Percentiles rank a stretch among this genome's conserved stretches.
phyloP scores from a whole-genome alignment of 345 rosid species.

The Firmiana major region DNA sequence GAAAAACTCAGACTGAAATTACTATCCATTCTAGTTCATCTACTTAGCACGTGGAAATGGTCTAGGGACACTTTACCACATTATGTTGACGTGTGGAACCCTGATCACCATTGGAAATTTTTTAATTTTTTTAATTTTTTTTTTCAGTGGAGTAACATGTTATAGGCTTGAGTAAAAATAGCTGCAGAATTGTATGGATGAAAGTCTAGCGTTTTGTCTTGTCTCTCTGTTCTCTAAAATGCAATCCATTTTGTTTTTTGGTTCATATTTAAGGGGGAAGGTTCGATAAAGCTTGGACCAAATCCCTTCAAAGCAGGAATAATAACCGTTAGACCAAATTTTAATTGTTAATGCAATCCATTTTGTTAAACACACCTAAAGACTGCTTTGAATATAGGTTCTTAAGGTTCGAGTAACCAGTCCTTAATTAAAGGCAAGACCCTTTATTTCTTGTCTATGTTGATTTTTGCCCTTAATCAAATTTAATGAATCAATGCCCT shows the following conservation, averaged over 20 bases:
- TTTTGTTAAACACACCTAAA: background rate
- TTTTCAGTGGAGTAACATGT: background rate
- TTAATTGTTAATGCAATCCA: background rate
- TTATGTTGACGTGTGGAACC: background rate
- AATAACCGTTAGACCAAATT: too few relatives aligned
- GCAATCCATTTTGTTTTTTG: background rate
- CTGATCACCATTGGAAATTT: background rate
- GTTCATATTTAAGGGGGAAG: too few relatives aligned
- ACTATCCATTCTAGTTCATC: background rate
- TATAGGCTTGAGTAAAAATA: background rate
- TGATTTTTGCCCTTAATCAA: background rate
- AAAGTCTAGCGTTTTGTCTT: background rate
- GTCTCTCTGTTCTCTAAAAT: background rate
- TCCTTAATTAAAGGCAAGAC: background rate
- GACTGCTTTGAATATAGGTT: background rate
- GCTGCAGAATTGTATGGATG: background rate
- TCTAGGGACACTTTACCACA: background rate
- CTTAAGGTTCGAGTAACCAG: background rate
- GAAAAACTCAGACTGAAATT: background rate
- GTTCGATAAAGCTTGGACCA: too few relatives aligned
- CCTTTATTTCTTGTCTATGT: background rate
- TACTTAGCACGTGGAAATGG: background rate
- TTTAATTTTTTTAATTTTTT: too few relatives aligned
- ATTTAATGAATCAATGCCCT: background rate
- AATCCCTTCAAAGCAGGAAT: too few relatives aligned